phyloP scores from a whole-genome alignment of 176 grass and related monocot genomes.

The Cymbopogon citratus region DNA sequence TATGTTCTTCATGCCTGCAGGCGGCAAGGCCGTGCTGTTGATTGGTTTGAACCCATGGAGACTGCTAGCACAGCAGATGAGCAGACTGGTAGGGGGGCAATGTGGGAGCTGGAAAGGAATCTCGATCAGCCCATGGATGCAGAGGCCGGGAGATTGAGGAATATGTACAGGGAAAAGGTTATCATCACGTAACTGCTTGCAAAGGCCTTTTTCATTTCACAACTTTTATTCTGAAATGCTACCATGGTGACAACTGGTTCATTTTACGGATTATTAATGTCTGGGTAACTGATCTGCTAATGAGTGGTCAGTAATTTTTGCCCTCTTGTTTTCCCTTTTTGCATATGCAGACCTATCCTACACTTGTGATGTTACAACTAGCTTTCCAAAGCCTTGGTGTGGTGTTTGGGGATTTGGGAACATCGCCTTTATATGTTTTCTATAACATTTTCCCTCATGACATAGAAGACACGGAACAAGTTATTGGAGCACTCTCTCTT shows the following conservation, averaged over 20 bases:
- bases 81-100: conserved; percentile 42
- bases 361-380: conserved; percentile 42
- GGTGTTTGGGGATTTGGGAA: conserved; percentile 79
- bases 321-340: conserved; percentile 1
- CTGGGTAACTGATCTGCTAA: neutral
- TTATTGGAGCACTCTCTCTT: conserved; percentile 75
- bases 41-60: conserved; percentile 44
- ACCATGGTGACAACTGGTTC: neutral
- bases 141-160: conserved; percentile 59
- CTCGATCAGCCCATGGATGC: conserved; percentile 92
- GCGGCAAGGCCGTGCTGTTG: neutral
- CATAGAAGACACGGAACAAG: conserved; percentile 60
- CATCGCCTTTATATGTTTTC: conserved; percentile 88
- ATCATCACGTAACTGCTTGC: neutral
- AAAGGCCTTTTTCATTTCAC: neutral
- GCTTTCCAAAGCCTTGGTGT: conserved; percentile 87
- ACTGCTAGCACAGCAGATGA: conserved; percentile 30
- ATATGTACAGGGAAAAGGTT: conserved; percentile 91
- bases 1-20: conserved; percentile 23
- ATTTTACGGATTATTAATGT: neutral
- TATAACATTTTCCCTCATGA: conserved; percentile 64
- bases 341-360: conserved; percentile 58
- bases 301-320: neutral
- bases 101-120: conserved; percentile 79
- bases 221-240: neutral